Base-by-base conservation (phyloP, 371 early-diverging fungal genomes). In the Synchytrium microbalum region DNA sequence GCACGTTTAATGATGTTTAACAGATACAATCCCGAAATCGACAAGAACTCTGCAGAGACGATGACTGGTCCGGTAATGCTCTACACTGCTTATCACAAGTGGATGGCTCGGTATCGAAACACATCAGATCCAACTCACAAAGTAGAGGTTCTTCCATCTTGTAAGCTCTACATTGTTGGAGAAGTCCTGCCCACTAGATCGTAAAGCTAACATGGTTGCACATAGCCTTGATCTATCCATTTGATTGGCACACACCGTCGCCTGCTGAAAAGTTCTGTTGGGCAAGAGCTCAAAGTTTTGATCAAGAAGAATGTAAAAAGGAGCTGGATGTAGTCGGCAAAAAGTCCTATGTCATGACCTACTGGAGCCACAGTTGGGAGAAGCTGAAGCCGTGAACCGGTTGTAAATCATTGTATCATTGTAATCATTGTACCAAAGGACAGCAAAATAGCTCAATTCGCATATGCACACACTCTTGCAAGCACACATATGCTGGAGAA, bases 351-450 rank as follows among this genome's bases (percentile, higher is more conserved):
- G 60, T 66, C n/a, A 64, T 72, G 24, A 69, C 72, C 13, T 72
- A 69, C 55, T 72, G 72, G 72, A 51, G 53, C 13, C 72, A 72
- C 64, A 32, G 64, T 3, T 72, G 72, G 72, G 69, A 64, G 46
- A 38, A 38, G 19, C 46, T n/a, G n/a, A n/a, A n/a, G n/a, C n/a
- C n/a, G n/a, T n/a, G n/a, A n/a, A n/a, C n/a, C n/a, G n/a, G n/a
- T n/a, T n/a, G n/a, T n/a, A n/a, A n/a, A n/a, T n/a, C n/a, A n/a
- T n/a, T n/a, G n/a, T n/a, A n/a, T n/a, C n/a, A n/a, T n/a, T n/a
- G n/a, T n/a, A n/a, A n/a, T n/a, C n/a, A n/a, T n/a, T n/a, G n/a
- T n/a, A n/a, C n/a, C n/a, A n/a, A n/a, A n/a, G n/a, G n/a, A n/a
- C n/a, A n/a, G n/a, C n/a, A n/a, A n/a, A n/a, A n/a, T n/a, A n/a